phyloP scores from a whole-genome alignment of 179 eudicot genomes.

The Silene noctiflora region DNA sequence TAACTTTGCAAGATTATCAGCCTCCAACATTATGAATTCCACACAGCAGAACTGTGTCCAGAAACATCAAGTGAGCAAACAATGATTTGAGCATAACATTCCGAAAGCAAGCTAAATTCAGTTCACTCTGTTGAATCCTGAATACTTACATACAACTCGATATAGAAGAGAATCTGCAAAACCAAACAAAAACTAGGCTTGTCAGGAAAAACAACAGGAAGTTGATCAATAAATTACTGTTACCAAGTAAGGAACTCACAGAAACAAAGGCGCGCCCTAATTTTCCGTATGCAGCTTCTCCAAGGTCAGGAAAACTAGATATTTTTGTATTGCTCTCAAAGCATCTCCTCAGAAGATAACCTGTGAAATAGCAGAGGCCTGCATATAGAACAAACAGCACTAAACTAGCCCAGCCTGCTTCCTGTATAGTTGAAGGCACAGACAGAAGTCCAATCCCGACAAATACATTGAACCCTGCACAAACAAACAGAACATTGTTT shows the following conservation, averaged over 20 bases:
- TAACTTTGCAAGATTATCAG: constrained; percentile 63
- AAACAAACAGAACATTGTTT: neutral
- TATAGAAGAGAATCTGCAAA: constrained; percentile 75
- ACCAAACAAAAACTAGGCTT: constrained; percentile 15
- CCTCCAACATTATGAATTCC: constrained; percentile 82
- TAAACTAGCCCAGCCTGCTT: constrained; percentile 89
- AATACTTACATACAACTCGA: constrained; percentile 74
- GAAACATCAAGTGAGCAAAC: neutral
- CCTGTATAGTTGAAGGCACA: constrained; percentile 67
- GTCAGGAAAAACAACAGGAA: constrained; percentile 19
- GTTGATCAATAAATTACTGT: neutral
- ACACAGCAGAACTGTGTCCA: constrained; percentile 69
- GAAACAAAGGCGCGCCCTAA: constrained; percentile 71
- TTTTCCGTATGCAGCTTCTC: constrained; percentile 88
- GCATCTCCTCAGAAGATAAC: constrained; percentile 60
- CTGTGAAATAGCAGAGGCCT: constrained; percentile 59
- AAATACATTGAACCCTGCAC: constrained; percentile 67
- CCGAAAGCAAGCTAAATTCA: neutral
- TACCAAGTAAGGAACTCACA: constrained; percentile 41
- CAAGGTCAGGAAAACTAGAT: constrained; percentile 74
- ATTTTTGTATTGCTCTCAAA: constrained; percentile 59
- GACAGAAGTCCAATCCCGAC: constrained; percentile 86
- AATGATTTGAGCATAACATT: neutral
- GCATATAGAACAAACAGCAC: constrained; percentile 59
- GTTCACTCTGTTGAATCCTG: neutral